Base-by-base conservation (phyloP, 257 asterid genomes). In the Henckelia pumila region DNA sequence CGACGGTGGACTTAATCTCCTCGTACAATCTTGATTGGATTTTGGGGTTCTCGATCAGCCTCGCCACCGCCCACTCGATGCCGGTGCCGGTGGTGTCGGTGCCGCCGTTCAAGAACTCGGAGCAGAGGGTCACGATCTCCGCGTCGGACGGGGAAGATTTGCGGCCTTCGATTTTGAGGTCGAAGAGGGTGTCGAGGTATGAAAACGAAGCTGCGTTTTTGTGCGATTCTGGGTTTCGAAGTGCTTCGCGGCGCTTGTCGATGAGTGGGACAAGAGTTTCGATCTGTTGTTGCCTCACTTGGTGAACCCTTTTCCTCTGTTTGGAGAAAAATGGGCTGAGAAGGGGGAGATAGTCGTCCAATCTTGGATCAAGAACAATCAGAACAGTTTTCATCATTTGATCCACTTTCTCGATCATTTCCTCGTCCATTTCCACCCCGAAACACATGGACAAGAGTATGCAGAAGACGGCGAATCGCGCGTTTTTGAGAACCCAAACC, bases 51-150 rank as follows among this genome's bases (percentile, higher is more conserved):
- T 88, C 90, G 61, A 92, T 88, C 70, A 92, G 47, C 33, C 97
- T 69, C 8, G 87, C 98, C 6, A 88, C 68, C 20, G 88, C 98
- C 97, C 97, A 92, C 66, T 92, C 98, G 49, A 92, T 62, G 8
- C 95, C 94, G 4, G 97, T 88, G 20, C 81, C 98, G 4, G 97
- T 92, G 0, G 98, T 92, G 84, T 89, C 98, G 1, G 98, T 92
- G 6, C 98, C 98, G 8, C 98, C 98, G 24, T 89, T 92, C 21
- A 92, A 30, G 70, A 92, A 85, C 73, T 92, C 98, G 0, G 98
- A 92, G 24, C 89, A 82, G 1, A 92, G 81, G 1, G 97, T 88
- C 0, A 92, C 96, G 28, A 92, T 72, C 25, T 89, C 98, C 0
- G 84, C 63, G 25, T 86, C 68, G 0, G 90, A 70, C 0, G 95